These are phyloP conservation scores for Bretziella fagacearum DNA, from an alignment of 2,329 filamentous ascomycete genomes.

Conservation along the genomic window DNA sequence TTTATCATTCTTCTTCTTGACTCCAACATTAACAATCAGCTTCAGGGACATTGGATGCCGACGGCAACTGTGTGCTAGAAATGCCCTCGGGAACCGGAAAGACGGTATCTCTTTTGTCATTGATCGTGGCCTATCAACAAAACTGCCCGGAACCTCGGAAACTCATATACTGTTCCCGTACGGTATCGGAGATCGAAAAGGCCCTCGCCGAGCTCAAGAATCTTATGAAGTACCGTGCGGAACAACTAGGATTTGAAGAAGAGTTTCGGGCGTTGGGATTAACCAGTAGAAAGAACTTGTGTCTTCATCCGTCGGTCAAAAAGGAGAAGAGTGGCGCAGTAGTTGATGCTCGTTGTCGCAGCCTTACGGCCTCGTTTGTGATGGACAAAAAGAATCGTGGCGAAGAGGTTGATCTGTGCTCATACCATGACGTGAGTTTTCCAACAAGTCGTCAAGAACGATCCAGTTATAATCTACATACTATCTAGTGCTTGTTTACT, in stretches of 20 bases:
- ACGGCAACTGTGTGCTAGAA: conserved; percentile 89
- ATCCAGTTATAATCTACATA: background rate
- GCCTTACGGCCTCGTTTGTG: conserved; percentile 88
- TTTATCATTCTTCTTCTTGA: background rate
- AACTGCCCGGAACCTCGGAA: conserved; percentile 86
- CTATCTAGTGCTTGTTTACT: too few relatives aligned
- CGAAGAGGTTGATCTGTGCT: conserved; percentile 83
- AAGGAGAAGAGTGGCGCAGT: conserved; percentile 87
- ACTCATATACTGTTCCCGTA: conserved; percentile 97
- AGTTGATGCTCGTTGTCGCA: conserved; percentile 90
- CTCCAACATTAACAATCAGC: background rate
- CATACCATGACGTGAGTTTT: conserved; percentile 81
- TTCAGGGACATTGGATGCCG: conserved; percentile 66
- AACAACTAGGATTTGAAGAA: conserved; percentile 78
- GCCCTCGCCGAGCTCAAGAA: conserved; percentile 79
- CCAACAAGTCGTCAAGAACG: too few relatives aligned
- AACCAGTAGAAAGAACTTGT: conserved; percentile 93
- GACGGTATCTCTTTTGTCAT: conserved; percentile 82
- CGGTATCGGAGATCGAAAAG: conserved; percentile 99
- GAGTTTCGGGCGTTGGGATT: conserved; percentile 85
- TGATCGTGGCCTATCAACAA: conserved; percentile 94
- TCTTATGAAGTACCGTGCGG: conserved; percentile 83
- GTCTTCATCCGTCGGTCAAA: conserved; percentile 89
- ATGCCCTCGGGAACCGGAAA: conserved; percentile 99
- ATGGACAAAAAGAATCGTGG: conserved; percentile 94